These are phyloP conservation scores for Hippophae tibetana DNA, from an alignment of 306 rosid species.

Conservation along the genomic window DNA sequence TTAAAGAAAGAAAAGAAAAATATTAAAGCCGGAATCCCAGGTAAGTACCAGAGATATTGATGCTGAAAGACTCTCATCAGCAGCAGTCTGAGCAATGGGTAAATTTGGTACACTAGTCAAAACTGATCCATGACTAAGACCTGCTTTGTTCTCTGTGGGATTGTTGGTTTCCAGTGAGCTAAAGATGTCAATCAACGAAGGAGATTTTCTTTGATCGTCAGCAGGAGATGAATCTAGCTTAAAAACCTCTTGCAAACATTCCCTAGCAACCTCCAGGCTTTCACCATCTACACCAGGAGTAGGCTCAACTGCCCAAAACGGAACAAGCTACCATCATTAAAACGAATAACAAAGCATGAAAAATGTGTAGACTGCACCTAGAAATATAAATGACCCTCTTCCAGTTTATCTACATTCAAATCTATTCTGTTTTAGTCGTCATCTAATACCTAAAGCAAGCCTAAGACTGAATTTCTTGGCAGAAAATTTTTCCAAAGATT, in stretches of 20 bases:
- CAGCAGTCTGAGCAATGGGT: constrained; percentile 25
- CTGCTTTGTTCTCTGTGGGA: constrained; percentile 25
- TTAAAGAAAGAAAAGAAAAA: not conserved
- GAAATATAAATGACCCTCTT: too few relatives aligned
- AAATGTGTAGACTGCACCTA: too few relatives aligned
- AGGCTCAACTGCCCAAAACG: constrained; percentile 53
- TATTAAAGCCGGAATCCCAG: not conserved
- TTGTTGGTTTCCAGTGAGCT: constrained; percentile 36
- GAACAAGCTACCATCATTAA: constrained; percentile 8
- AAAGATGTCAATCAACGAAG: constrained; percentile 57
- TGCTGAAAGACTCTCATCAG: constrained; percentile 23
- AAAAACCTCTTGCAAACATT: constrained; percentile 68
- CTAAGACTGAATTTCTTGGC: too few relatives aligned
- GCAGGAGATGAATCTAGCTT: constrained; percentile 33
- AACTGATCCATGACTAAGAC: constrained; percentile 23
- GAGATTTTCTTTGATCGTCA: constrained; percentile 26
- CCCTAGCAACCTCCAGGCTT: constrained; percentile 74
- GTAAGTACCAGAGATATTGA: constrained; percentile 27
- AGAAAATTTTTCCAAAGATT: too few relatives aligned
- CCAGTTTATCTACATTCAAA: too few relatives aligned
- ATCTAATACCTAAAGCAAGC: too few relatives aligned
- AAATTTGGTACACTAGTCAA: constrained; percentile 33
- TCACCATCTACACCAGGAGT: constrained; percentile 56
- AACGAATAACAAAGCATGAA: too few relatives aligned
- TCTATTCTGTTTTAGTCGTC: too few relatives aligned